Evolutionary conservation across 202 grass and related monocot genomes (phyloP), one percentile per base, ranked within the genome.

Genomic region (Digitaria exilis): DNA sequence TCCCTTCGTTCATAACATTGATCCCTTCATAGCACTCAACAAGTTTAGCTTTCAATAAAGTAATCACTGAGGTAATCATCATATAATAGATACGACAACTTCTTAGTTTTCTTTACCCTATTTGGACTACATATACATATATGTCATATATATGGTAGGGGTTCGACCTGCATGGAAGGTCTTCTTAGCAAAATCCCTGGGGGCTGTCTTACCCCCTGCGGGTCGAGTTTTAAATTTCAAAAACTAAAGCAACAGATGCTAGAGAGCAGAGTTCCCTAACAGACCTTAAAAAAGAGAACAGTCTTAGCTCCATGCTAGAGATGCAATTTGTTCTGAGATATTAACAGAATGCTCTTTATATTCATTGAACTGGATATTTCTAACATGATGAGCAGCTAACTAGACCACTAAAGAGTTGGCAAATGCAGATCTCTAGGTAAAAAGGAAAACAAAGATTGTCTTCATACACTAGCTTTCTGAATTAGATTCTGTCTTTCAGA

Each of bases 21-120:
- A 91, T 80, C 81, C 83, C 88, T 80, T 78, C 89, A 73, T 17
- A 87, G 76, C 83, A 87, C 84, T 87, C 87, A 89, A 84, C 80
- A 84, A 79, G 46, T 58, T 65, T 42, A 78, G 34, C 52, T 62
- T 61, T n/a, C 22, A 77, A 51, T 8, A 59, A 88, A 72, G 34
- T 76, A 82, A 70, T 76, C 42, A 42, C 11, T 45, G 4, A 77
- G 28, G 71, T 14, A 11, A 57, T 0, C 50, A 50, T 22, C 50
- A 19, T 39, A 52, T 82, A 52, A 80, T 52, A 77, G n/a, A 58
- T 39, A 76, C 67, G 44, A 32, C 18, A 31, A 28, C 42, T 4
- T 15, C 3, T 51, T 55, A 24, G 34, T 0, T 16, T 45, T 37
- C 3, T 75, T 31, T 30, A 32, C 46, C 51, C 16, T 54, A 55